Evolutionary conservation across 2,329 filamentous ascomycete species (phyloP), one percentile per base, ranked within the genome.

Genomic region (Phyllosticta ampelicida): DNA sequence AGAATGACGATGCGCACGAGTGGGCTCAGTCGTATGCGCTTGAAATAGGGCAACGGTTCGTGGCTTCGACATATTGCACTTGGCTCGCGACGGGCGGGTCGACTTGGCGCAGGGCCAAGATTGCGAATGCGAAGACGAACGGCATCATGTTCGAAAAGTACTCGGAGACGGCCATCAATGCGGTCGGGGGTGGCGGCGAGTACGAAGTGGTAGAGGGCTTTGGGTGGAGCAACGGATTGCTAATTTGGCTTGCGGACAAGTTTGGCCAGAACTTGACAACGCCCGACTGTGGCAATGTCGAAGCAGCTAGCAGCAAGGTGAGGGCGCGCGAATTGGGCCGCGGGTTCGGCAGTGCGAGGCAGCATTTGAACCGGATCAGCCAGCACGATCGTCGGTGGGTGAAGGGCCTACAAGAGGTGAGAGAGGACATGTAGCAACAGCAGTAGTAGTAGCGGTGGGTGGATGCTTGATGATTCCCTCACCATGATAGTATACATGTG

Each of bases 61-160:
- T 86, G 44, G 84, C 86, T 68, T 84, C 80, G 18, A 77, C 84
- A 0, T 87, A 86, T 66, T 87, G 85, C 73, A 86, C 84, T 0
- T 87, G 84, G 85, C 82, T 79, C 60, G 81, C 81, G 5, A 87
- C 85, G 0, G 85, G 85, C 20, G 85, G 84, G 3, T 77, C 78
- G 2, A 86, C 83, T 0, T 73, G 74, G 10, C 70, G 75, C 61
- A 77, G 74, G 49, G 79, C 78, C 28, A 78, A 75, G 67, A 73
- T 84, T 56, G 67, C 69, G 16, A 79, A 79, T 0, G 67, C 80
- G 0, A 64, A 73, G 6, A 71, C 75, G 19, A 70, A 70, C 8
- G 85, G 85, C 20, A 81, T 80, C 67, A 86, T 87, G 75, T 87
- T 87, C 66, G 85, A 87, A 68, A 87, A 87, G 75, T 87, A 87